Conservation (phyloP, 2,329 filamentous ascomycete genomes). For the Thielaviopsis euricoi region DNA sequence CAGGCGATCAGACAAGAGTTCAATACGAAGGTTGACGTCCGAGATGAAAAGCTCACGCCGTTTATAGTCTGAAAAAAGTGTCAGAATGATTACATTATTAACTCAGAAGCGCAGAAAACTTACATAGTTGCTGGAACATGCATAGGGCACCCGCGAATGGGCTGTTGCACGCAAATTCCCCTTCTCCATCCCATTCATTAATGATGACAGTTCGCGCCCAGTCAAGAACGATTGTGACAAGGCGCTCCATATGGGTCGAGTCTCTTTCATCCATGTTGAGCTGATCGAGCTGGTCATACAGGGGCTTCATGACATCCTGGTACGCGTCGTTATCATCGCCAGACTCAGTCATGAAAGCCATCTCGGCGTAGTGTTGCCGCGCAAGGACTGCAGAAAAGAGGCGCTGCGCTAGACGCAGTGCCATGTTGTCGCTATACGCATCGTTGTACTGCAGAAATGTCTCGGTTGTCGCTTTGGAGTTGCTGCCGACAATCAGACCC, state of each 20-base stretch:
- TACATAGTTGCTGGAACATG: conserved; percentile 56
- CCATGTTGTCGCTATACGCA: conserved; percentile 43
- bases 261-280: conserved; percentile 22
- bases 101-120: conserved; percentile 20
- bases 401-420: conserved; percentile 39
- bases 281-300: conserved; percentile 38
- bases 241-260: conserved; percentile 6
- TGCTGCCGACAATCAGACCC: conserved; percentile 31
- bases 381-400: conserved; percentile 40
- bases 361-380: conserved; percentile 32
- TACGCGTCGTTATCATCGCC: conserved; percentile 20
- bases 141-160: conserved; percentile 63
- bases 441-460: conserved; percentile 36
- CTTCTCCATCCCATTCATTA: conserved; percentile 63
- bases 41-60: conserved; percentile 47
- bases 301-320: conserved; percentile 28
- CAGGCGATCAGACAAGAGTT: conserved; percentile 59
- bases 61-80: conserved; percentile 34
- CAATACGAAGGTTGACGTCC: conserved; percentile 55
- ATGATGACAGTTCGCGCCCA: conserved; percentile 63
- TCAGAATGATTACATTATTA: neutral
- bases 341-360: conserved; percentile 18
- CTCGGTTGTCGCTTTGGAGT: conserved; percentile 7
- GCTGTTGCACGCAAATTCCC: conserved; percentile 51
- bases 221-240: conserved; percentile 35